Evolutionary conservation across 2,329 filamentous ascomycete species (phyloP).

Genomic region (Botryotinia calthae): DNA sequence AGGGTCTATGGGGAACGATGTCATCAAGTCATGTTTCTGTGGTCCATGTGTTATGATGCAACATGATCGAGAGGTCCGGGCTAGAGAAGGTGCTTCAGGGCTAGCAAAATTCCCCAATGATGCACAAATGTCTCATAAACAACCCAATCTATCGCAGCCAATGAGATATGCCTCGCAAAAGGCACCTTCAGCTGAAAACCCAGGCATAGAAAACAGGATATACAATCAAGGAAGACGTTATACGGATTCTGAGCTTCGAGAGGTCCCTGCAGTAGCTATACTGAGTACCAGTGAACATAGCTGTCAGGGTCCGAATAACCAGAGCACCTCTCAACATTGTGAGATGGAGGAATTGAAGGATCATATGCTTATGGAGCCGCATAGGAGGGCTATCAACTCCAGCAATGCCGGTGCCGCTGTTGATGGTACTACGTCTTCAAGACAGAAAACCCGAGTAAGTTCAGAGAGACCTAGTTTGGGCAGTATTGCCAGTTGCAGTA

Average conservation of each 20-base stretch:
- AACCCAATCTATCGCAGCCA: conserved; percentile 22
- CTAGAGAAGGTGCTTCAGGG: conserved; percentile 41
- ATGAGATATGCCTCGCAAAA: conserved; percentile 30
- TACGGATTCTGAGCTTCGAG: neutral
- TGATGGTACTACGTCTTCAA: conserved; percentile 7
- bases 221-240: conserved; percentile 13
- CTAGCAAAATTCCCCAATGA: conserved; percentile 14
- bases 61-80: conserved; percentile 46
- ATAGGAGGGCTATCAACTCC: neutral
- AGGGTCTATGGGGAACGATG: conserved; percentile 41
- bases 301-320: neutral
- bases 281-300: neutral
- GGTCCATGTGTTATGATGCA: conserved; percentile 44
- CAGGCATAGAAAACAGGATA: neutral
- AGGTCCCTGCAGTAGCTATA: conserved; percentile 7
- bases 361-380: neutral
- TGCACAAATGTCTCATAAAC: neutral
- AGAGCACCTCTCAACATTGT: neutral
- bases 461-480: conserved; percentile 3
- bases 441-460: neutral
- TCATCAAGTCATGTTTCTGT: conserved; percentile 42
- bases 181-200: conserved; percentile 13
- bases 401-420: neutral
- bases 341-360: conserved; percentile 3
- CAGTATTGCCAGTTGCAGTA: neutral